A percentile compares a stretch with the other conserved stretches of the same genome.
phyloP scores from a whole-genome alignment of 2,329 filamentous ascomycete species.

The Fusarium metavorans region DNA sequence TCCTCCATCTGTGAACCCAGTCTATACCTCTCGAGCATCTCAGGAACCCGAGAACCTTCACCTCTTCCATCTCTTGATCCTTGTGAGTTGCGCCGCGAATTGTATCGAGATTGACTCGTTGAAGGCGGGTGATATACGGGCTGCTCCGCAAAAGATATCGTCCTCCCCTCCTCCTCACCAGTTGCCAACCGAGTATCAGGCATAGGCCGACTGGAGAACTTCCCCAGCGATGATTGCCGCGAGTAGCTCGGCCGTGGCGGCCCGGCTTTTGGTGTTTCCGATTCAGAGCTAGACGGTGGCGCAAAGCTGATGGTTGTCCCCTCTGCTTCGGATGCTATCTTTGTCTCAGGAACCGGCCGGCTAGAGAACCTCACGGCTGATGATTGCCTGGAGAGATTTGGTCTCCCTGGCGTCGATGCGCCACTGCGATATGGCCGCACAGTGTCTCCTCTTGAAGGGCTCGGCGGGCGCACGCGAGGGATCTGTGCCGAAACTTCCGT shows the following conservation, averaged over 20 bases:
- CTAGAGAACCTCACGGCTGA: constrained; percentile 76
- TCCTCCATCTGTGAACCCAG: constrained; percentile 40
- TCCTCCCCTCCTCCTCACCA: constrained; percentile 65
- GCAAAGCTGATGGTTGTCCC: constrained; percentile 76
- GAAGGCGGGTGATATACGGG: constrained; percentile 39
- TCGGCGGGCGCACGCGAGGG: constrained; percentile 40
- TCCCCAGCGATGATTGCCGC: constrained; percentile 62
- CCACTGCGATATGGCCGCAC: constrained; percentile 39
- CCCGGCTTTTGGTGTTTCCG: constrained; percentile 47
- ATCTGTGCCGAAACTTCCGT: constrained; percentile 10
- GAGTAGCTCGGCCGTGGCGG: constrained; percentile 52
- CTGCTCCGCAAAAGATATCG: constrained; percentile 71
- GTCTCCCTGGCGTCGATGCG: constrained; percentile 51
- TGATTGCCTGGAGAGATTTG: constrained; percentile 64
- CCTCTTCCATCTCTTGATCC: constrained; percentile 45
- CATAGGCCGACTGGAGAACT: constrained; percentile 72
- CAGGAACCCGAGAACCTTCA: constrained; percentile 59
- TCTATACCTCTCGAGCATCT: constrained; percentile 57
- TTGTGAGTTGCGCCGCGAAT: constrained; percentile 54
- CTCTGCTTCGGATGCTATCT: constrained; percentile 73
- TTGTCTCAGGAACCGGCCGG: constrained; percentile 77
- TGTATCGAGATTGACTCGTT: constrained; percentile 48
- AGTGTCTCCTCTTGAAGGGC: constrained; percentile 40
- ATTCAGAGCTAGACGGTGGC: constrained; percentile 46
- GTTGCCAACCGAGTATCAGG: constrained; percentile 71